Evolutionary conservation across 2,329 filamentous ascomycete genomes (phyloP).

Genomic region (Claviceps arundinis): DNA sequence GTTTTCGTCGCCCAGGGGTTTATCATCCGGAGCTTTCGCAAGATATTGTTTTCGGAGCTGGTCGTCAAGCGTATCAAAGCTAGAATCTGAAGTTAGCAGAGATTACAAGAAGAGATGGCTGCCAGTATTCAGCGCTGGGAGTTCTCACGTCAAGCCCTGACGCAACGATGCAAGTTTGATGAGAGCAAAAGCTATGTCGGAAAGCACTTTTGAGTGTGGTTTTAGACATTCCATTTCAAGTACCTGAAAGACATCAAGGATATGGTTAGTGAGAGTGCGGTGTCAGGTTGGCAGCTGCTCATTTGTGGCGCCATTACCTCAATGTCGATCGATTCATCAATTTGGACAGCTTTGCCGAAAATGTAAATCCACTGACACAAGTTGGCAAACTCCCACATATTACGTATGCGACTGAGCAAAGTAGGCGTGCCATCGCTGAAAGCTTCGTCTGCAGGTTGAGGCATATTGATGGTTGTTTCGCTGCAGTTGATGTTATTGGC

Average conservation of each 20-base stretch:
- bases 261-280: no score
- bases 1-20: slow-evolving; percentile 76
- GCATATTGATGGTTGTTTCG: neutral
- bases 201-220: slow-evolving; percentile 58
- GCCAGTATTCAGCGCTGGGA: neutral
- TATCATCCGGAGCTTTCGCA: slow-evolving; percentile 63
- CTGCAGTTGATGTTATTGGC: neutral
- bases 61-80: slow-evolving; percentile 80
- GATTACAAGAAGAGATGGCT: slow-evolving; percentile 3
- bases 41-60: slow-evolving; percentile 82
- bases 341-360: slow-evolving; percentile 81
- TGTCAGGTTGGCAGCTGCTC: neutral
- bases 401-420: slow-evolving; percentile 57
- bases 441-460: neutral
- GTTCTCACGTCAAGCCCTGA: slow-evolving; percentile 72
- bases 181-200: slow-evolving; percentile 71
- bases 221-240: slow-evolving; percentile 82
- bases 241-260: slow-evolving; percentile 40
- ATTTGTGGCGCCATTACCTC: slow-evolving; percentile 46
- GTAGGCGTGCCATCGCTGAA: neutral
- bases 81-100: slow-evolving; percentile 24
- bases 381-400: slow-evolving; percentile 92
- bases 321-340: slow-evolving; percentile 77
- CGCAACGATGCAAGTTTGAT: slow-evolving; percentile 92
- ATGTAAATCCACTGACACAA: slow-evolving; percentile 86